Percentiles rank a stretch among this genome's conserved stretches.
phyloP scores from a whole-genome alignment of 306 rosid species.

The Lotus japonicus region DNA sequence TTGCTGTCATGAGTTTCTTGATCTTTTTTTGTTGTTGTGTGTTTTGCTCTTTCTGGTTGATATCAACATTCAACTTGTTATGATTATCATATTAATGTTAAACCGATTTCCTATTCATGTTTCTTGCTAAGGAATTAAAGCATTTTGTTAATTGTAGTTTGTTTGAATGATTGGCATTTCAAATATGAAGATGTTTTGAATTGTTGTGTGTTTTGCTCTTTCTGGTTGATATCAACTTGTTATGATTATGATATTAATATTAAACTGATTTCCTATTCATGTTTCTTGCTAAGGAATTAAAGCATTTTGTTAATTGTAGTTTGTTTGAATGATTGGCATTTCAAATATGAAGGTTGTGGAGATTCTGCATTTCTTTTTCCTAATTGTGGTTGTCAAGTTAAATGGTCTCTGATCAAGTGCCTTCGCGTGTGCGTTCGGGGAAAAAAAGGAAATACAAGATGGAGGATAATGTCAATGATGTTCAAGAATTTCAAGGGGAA shows the following conservation, averaged over 20 bases:
- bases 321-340: background rate
- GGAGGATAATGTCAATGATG: background rate
- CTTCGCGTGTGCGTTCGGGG: background rate
- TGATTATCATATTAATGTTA: background rate
- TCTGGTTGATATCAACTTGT: background rate
- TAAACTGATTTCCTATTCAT: background rate
- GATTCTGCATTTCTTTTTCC: background rate
- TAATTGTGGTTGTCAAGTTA: background rate
- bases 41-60: background rate
- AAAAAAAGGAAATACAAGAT: constrained; percentile 6
- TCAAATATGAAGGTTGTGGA: background rate
- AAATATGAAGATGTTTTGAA: background rate
- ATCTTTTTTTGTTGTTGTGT: background rate
- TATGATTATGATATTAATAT: background rate
- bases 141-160: background rate
- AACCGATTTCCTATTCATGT: background rate
- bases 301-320: background rate
- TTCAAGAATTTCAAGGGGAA: background rate
- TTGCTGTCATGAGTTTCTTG: background rate
- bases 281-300: background rate
- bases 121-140: background rate
- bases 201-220: too few relatives aligned
- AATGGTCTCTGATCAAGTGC: background rate
- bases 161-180: background rate
- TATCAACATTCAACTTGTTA: background rate